Evolutionary conservation across 352 stramenopile species (phyloP).

Genomic region (Phytophthora citrophthora): DNA sequence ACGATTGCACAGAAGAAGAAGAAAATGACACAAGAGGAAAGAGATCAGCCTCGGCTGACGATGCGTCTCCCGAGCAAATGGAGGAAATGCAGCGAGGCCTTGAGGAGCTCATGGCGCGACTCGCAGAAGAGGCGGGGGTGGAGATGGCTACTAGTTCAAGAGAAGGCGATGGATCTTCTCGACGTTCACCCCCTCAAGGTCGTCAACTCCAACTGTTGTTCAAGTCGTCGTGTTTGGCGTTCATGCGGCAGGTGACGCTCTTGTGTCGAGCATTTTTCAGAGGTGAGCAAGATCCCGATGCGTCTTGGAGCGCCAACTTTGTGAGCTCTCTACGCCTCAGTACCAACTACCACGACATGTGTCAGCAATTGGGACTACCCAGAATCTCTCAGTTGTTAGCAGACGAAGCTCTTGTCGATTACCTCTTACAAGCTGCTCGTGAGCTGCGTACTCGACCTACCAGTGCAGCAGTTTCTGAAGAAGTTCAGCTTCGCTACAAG

Average conservation of each 20-base stretch:
- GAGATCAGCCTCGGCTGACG: constrained; percentile 3
- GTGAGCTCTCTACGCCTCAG: constrained; percentile 75
- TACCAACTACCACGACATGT: constrained; percentile 80
- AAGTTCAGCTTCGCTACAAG: constrained; percentile 59
- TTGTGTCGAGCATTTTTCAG: constrained; percentile 80
- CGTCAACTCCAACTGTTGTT: constrained; percentile 72
- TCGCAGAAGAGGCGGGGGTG: constrained; percentile 54
- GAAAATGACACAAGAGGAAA: constrained; percentile 18
- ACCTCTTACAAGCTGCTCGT: constrained; percentile 57
- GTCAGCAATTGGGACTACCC: constrained; percentile 74
- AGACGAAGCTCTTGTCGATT: constrained; percentile 56
- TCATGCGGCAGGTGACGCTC: constrained; percentile 83
- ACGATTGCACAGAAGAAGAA: constrained; percentile 50
- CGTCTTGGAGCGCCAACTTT: constrained; percentile 80
- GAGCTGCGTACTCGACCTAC: constrained; percentile 58
- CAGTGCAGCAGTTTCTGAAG: constrained; percentile 48
- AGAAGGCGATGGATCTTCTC: constrained; percentile 6
- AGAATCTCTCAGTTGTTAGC: constrained; percentile 61
- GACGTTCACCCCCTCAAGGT: constrained; percentile 42
- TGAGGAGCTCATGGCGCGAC: constrained; percentile 57
- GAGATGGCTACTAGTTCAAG: constrained; percentile 24
- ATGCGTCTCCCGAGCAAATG: constrained; percentile 32
- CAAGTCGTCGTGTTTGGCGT: constrained; percentile 71
- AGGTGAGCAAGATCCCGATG: constrained; percentile 78
- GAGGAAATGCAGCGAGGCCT: constrained; percentile 56